Evolutionary conservation across 2,329 filamentous ascomycete species (phyloP).

Genomic region (Alternaria consortialis): DNA sequence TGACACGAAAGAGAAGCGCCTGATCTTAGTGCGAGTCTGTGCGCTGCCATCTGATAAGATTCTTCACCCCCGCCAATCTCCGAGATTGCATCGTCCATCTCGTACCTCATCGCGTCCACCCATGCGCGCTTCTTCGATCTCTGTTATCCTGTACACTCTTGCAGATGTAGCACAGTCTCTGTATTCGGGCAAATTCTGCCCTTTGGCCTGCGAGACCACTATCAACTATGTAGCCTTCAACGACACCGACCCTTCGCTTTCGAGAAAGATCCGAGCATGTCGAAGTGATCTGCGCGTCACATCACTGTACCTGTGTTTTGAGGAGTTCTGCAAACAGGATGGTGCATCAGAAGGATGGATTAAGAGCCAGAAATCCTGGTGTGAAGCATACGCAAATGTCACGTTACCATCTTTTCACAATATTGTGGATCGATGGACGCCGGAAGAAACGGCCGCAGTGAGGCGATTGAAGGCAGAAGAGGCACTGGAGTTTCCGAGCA

Average conservation of each 20-base stretch:
- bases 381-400: constrained; percentile 31
- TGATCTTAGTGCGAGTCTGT: constrained; percentile 7
- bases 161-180: constrained; percentile 24
- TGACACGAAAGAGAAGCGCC: not conserved
- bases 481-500: constrained; percentile 25
- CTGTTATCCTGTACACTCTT: constrained; percentile 13
- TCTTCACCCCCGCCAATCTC: constrained; percentile 24
- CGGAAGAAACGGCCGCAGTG: constrained; percentile 25
- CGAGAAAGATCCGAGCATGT: constrained; percentile 40
- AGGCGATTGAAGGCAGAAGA: constrained; percentile 30
- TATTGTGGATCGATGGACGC: constrained; percentile 34
- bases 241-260: constrained; percentile 38
- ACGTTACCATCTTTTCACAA: constrained; percentile 38
- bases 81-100: constrained; percentile 17
- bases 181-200: constrained; percentile 38
- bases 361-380: constrained; percentile 28
- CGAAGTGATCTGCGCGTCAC: constrained; percentile 34
- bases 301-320: constrained; percentile 44
- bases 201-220: constrained; percentile 40
- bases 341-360: constrained; percentile 30
- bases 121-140: constrained; percentile 27
- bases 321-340: constrained; percentile 33
- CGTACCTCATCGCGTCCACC: constrained; percentile 17
- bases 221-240: constrained; percentile 45
- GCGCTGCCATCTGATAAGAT: constrained; percentile 35